Conservation (phyloP, 768 basidiomycete species). For the Leccinum disarticulatum region DNA sequence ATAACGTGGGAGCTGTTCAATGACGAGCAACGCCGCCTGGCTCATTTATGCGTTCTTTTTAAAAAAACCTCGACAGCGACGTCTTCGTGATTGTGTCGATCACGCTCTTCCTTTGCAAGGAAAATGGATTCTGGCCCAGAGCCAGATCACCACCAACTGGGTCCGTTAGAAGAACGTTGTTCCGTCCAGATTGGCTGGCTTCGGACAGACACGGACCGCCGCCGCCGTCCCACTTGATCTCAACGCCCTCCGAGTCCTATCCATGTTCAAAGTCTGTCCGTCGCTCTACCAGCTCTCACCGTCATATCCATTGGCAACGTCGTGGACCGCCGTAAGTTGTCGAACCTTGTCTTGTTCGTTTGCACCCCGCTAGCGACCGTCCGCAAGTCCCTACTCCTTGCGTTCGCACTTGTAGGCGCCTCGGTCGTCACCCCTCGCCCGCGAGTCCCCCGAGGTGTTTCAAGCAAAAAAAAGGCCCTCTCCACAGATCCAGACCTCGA, state of each 20-base stretch:
- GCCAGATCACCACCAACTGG: too few relatives aligned
- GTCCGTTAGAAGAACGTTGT: too few relatives aligned
- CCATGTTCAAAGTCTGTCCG: slow-evolving; percentile 56
- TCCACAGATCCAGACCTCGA: slow-evolving; percentile 15
- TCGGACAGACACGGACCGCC: slow-evolving; percentile 26
- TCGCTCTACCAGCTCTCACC: slow-evolving; percentile 86
- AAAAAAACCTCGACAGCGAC: too few relatives aligned
- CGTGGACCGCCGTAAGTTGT: slow-evolving; percentile 81
- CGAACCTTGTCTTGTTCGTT: not conserved
- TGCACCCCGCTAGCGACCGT: slow-evolving; percentile 45
- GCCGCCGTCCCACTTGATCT: not conserved
- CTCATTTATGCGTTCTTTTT: too few relatives aligned
- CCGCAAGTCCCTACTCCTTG: slow-evolving; percentile 62
- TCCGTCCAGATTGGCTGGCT: too few relatives aligned
- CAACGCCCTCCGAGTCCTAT: not conserved
- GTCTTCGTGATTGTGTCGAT: too few relatives aligned
- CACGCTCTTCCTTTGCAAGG: too few relatives aligned
- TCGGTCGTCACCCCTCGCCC: slow-evolving; percentile 51
- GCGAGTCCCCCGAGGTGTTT: slow-evolving; percentile 59
- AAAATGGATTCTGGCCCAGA: too few relatives aligned
- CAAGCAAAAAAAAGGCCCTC: slow-evolving; percentile 33
- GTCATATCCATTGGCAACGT: slow-evolving; percentile 93
- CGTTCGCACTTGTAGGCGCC: slow-evolving; percentile 45
- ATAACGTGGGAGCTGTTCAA: too few relatives aligned
- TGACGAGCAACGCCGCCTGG: too few relatives aligned